Conservation (phyloP, 192 early-diverging fungal genomes). For the Rhizophagus prolifer region DNA sequence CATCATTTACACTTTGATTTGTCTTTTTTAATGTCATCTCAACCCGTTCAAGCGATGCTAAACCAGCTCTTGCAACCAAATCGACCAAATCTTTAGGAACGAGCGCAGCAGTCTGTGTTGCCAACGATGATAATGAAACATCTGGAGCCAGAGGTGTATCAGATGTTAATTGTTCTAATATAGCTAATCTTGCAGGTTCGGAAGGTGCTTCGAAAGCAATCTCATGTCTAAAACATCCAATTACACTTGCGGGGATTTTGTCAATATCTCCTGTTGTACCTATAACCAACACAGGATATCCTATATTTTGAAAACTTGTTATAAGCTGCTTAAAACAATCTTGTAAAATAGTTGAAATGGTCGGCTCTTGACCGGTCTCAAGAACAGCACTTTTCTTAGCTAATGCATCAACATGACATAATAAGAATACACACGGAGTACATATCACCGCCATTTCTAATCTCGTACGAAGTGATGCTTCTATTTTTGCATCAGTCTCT, state of each 20-base stretch:
- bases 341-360: conserved; percentile 56
- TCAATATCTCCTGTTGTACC: conserved; percentile 80
- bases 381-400: conserved; percentile 56
- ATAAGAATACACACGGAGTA: conserved; percentile 82
- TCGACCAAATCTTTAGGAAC: conserved; percentile 82
- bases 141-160: conserved; percentile 68
- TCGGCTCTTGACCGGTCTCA: conserved; percentile 58
- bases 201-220: conserved; percentile 71
- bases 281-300: conserved; percentile 72
- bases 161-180: conserved; percentile 62
- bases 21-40: conserved; percentile 43
- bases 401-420: conserved; percentile 78
- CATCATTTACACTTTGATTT: conserved; percentile 35
- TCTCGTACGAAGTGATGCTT: conserved; percentile 67
- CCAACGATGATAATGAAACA: conserved; percentile 68
- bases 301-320: conserved; percentile 46
- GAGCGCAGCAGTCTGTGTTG: conserved; percentile 91
- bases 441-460: conserved; percentile 76
- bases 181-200: conserved; percentile 61
- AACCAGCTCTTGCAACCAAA: conserved; percentile 71
- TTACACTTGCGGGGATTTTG: conserved; percentile 72
- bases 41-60: conserved; percentile 61
- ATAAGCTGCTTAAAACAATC: conserved; percentile 57
- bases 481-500: conserved; percentile 81
- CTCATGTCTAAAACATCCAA: conserved; percentile 78